Conservation (phyloP, 2,329 filamentous ascomycete species). For the Alternaria gaisen region DNA sequence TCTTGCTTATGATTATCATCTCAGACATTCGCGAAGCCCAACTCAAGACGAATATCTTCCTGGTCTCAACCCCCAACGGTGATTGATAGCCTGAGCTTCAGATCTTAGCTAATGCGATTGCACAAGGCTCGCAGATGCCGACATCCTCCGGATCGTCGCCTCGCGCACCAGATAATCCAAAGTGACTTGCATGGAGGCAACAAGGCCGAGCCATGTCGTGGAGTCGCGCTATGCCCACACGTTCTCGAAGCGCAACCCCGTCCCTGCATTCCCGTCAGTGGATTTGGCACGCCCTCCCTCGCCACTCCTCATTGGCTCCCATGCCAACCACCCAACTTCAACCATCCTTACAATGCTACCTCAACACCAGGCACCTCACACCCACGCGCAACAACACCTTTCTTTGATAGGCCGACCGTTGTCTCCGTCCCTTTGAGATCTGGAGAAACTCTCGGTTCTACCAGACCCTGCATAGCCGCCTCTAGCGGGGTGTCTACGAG, state of each 20-base stretch:
- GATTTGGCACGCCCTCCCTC: constrained; percentile 38
- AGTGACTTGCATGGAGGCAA: constrained; percentile 9
- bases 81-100: not conserved
- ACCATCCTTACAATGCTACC: constrained; percentile 22
- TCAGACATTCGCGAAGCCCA: not conserved
- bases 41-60: not conserved
- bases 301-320: constrained; percentile 40
- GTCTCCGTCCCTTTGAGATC: constrained; percentile 21
- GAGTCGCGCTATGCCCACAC: constrained; percentile 6
- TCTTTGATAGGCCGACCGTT: constrained; percentile 42
- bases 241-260: constrained; percentile 17
- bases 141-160: constrained; percentile 24
- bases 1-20: not conserved
- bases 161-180: constrained; percentile 1
- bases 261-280: constrained; percentile 39
- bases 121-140: constrained; percentile 11
- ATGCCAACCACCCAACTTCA: constrained; percentile 28
- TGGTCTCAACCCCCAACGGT: not conserved
- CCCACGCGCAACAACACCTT: constrained; percentile 42
- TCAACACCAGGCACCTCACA: constrained; percentile 46
- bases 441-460: constrained; percentile 42
- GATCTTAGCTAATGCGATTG: not conserved
- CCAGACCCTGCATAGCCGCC: constrained; percentile 44
- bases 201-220: constrained; percentile 6
- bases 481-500: constrained; percentile 32